A percentile compares a stretch with the other conserved stretches of the same genome.
Evolutionary conservation across 768 basidiomycete genomes (phyloP).

Genomic region (Mycena pura): DNA sequence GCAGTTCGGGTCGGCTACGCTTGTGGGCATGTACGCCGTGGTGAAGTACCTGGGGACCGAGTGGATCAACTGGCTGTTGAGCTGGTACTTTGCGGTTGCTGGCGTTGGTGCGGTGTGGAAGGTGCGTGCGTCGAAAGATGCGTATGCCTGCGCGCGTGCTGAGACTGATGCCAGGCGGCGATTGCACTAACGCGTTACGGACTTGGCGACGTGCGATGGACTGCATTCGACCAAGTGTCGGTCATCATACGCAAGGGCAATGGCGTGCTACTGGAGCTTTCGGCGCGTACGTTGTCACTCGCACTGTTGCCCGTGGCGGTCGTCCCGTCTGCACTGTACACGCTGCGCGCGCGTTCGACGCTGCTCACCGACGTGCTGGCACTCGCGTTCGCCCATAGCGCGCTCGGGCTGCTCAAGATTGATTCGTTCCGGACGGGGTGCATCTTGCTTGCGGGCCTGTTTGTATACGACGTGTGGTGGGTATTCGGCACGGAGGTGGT

Average conservation of each 20-base stretch:
- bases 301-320: slow-evolving; percentile 64
- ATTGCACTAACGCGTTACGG: slow-evolving; percentile 56
- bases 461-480: slow-evolving; percentile 96
- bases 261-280: slow-evolving; percentile 42
- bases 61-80: slow-evolving; percentile 85
- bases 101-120: slow-evolving; percentile 75
- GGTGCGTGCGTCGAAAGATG: slow-evolving; percentile 45
- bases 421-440: slow-evolving; percentile 91
- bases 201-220: slow-evolving; percentile 64
- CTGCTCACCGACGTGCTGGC: slow-evolving; percentile 76
- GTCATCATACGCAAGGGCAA: slow-evolving; percentile 52
- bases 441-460: slow-evolving; percentile 82
- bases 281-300: slow-evolving; percentile 64
- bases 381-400: slow-evolving; percentile 84
- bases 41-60: slow-evolving; percentile 79
- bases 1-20: slow-evolving; percentile 72
- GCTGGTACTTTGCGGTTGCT: slow-evolving; percentile 73
- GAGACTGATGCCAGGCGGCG: slow-evolving; percentile 45
- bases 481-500: slow-evolving; percentile 90
- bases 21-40: slow-evolving; percentile 72
- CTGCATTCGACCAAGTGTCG: slow-evolving; percentile 54
- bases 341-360: slow-evolving; percentile 61
- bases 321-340: slow-evolving; percentile 71
- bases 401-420: slow-evolving; percentile 78
- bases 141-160: slow-evolving; percentile 3